Evolutionary conservation across 2,329 filamentous ascomycete genomes (phyloP).

Genomic region (Neonectria ditissima): DNA sequence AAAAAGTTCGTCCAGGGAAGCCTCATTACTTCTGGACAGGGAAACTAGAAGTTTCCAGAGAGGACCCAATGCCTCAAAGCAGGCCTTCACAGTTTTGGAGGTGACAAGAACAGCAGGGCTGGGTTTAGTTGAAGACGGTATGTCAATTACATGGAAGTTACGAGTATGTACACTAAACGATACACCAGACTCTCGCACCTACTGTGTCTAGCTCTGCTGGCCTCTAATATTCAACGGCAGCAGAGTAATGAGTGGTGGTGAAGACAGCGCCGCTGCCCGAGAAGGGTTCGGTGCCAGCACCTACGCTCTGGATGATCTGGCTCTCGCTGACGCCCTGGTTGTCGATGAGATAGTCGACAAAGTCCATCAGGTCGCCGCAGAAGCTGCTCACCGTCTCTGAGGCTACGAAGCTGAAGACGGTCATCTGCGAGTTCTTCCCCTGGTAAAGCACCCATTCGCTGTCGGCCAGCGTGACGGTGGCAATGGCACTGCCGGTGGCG

Average conservation of each 20-base stretch:
- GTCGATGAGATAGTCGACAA: constrained; percentile 65
- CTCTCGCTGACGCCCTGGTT: constrained; percentile 59
- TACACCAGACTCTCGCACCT: background rate
- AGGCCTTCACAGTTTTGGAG: constrained; percentile 30
- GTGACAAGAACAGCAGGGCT: background rate
- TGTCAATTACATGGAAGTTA: constrained; percentile 8
- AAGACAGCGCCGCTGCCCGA: constrained; percentile 55
- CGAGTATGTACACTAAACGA: constrained; percentile 7
- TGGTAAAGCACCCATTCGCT: constrained; percentile 66
- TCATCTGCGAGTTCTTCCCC: constrained; percentile 67
- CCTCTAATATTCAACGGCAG: constrained; percentile 17
- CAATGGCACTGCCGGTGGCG: constrained; percentile 62
- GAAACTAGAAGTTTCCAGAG: constrained; percentile 47
- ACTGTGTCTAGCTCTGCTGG: background rate
- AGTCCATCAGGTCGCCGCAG: constrained; percentile 66
- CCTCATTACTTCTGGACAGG: constrained; percentile 55
- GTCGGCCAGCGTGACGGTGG: constrained; percentile 65
- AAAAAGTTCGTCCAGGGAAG: constrained; percentile 29
- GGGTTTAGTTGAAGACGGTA: background rate
- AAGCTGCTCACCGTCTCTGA: constrained; percentile 59
- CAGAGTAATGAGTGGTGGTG: constrained; percentile 29
- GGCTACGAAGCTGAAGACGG: constrained; percentile 66
- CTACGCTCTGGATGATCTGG: constrained; percentile 66
- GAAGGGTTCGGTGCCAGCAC: constrained; percentile 69
- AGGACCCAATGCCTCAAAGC: constrained; percentile 31